These are phyloP conservation scores for Rhodotorula sp. DNA, from an alignment of 1,284 basidiomycete species.

Conservation along the genomic window DNA sequence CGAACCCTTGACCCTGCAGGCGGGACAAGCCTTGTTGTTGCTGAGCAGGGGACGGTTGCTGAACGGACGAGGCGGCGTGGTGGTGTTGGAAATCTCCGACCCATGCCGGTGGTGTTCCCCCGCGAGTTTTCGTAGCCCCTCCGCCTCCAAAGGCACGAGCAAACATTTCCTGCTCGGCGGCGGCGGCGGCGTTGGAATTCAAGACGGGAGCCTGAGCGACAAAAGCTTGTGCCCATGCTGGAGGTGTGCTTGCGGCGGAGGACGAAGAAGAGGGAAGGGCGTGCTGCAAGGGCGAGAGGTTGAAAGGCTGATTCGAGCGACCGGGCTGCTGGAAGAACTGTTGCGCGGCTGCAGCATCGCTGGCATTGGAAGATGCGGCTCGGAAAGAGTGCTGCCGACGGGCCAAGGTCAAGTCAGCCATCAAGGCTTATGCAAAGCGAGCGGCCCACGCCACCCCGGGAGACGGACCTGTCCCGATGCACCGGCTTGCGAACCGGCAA, in stretches of 20 bases:
- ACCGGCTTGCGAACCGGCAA: slow-evolving; percentile 27
- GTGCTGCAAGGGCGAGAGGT: slow-evolving; percentile 32
- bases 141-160: slow-evolving; percentile 16
- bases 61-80: background rate
- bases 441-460: too few relatives aligned
- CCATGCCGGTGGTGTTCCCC: slow-evolving; percentile 44
- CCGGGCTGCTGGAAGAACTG: slow-evolving; percentile 34
- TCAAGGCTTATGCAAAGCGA: too few relatives aligned
- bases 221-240: slow-evolving; percentile 17
- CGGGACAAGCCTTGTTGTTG: slow-evolving; percentile 12
- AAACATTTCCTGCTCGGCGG: slow-evolving; percentile 21
- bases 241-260: slow-evolving; percentile 13
- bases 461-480: slow-evolving; percentile 23
- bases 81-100: slow-evolving; percentile 4
- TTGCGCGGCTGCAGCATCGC: slow-evolving; percentile 16
- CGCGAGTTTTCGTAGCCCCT: too few relatives aligned
- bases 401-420: background rate
- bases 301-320: slow-evolving; percentile 26
- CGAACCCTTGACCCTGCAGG: slow-evolving; percentile 20
- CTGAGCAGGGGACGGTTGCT: background rate
- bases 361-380: too few relatives aligned
- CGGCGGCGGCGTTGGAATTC: background rate
- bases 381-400: slow-evolving; percentile 24
- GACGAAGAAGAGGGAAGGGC: slow-evolving; percentile 30
- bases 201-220: slow-evolving; percentile 1